Percentiles rank a stretch among this genome's conserved stretches.
Evolutionary conservation across 495 filamentous ascomycete genomes (phyloP).

Genomic region (Penicillium pancosmium): DNA sequence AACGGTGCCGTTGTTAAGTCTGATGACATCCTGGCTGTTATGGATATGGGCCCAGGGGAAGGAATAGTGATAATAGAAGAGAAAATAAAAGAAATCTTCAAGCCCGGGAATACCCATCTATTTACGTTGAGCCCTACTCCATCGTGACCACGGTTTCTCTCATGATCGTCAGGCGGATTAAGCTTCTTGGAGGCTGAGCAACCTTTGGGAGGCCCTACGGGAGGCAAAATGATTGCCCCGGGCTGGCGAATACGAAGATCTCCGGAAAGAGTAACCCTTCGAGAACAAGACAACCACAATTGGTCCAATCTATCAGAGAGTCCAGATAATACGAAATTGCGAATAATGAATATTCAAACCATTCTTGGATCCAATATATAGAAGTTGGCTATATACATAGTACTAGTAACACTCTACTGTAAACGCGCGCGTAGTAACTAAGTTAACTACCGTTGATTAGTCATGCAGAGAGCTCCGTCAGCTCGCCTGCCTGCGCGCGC

Average conservation of each 20-base stretch:
- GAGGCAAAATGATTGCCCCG: no score
- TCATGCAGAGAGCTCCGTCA: conserved; percentile 44
- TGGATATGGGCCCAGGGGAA: background rate
- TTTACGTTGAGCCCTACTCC: background rate
- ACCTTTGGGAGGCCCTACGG: conserved; percentile 1
- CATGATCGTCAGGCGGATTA: conserved; percentile 13
- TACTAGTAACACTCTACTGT: background rate
- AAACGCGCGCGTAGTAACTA: conserved; percentile 13
- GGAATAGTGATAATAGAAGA: background rate
- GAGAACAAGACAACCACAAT: conserved; percentile 7
- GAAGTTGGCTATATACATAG: no score
- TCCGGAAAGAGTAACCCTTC: background rate
- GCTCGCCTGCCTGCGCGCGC: conserved; percentile 39
- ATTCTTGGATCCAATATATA: no score
- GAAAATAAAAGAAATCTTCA: background rate
- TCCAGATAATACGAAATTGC: no score
- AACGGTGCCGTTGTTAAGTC: background rate
- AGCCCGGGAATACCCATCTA: background rate
- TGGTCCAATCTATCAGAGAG: no score
- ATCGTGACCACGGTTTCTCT: background rate
- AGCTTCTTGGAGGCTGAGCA: conserved; percentile 8
- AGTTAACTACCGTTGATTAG: conserved; percentile 12
- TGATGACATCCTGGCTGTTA: conserved; percentile 13
- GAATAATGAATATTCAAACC: background rate
- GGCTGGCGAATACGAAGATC: conserved; percentile 6